phyloP scores from a whole-genome alignment of 345 rosid species.

The Theobroma cacao region DNA sequence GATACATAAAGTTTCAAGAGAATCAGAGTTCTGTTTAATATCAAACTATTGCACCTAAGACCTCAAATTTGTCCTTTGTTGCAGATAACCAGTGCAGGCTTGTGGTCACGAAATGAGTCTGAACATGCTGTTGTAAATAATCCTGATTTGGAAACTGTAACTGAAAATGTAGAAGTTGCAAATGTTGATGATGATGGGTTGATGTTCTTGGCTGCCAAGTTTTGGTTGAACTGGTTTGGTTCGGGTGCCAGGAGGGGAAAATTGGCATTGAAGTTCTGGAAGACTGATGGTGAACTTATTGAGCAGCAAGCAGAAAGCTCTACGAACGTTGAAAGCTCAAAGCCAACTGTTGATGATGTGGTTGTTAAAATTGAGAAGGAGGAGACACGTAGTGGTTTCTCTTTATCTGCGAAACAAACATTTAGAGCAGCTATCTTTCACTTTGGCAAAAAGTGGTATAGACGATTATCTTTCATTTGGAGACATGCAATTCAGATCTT shows the following conservation, averaged over 20 bases:
- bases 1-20: background rate
- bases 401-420: conserved; percentile 68
- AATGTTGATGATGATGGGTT: conserved; percentile 46
- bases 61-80: conserved; percentile 25
- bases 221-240: conserved; percentile 53
- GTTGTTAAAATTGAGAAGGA: conserved; percentile 47
- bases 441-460: conserved; percentile 66
- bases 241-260: conserved; percentile 47
- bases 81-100: conserved; percentile 88
- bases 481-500: conserved; percentile 46
- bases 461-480: conserved; percentile 72
- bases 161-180: conserved; percentile 41
- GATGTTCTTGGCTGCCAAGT: conserved; percentile 40
- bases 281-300: conserved; percentile 44
- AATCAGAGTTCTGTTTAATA: background rate
- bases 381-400: conserved; percentile 51
- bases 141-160: conserved; percentile 32
- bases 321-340: conserved; percentile 34
- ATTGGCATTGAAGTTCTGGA: conserved; percentile 44
- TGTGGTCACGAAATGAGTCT: conserved; percentile 68
- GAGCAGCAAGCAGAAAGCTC: conserved; percentile 57
- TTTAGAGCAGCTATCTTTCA: conserved; percentile 63
- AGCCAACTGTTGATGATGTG: conserved; percentile 36
- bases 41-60: background rate
- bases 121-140: conserved; percentile 37